Conservation (phyloP, 345 rosid species). For the Aquilaria malaccensis region DNA sequence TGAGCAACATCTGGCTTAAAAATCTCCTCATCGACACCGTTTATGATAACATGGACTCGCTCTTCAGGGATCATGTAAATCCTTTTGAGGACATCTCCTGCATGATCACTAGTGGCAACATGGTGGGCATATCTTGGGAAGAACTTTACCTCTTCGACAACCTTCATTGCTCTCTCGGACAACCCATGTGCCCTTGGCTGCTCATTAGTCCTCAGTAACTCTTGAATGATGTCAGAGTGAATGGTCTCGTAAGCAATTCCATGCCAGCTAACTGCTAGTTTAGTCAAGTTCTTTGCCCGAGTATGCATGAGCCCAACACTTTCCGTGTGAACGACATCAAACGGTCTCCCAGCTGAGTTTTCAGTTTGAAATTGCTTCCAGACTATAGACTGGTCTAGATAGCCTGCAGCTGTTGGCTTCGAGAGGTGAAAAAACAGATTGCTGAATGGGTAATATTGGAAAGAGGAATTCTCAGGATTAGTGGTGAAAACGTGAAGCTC, state of each 20-base stretch:
- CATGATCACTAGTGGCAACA: conserved; percentile 92
- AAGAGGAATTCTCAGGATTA: conserved; percentile 37
- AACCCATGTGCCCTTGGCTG: conserved; percentile 44
- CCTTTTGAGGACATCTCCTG: conserved; percentile 76
- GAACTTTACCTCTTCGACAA: conserved; percentile 81
- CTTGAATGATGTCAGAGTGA: conserved; percentile 87
- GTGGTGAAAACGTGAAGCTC: conserved; percentile 87
- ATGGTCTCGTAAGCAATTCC: conserved; percentile 92
- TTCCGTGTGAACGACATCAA: conserved; percentile 81
- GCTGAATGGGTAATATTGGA: conserved; percentile 37
- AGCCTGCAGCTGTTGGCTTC: conserved; percentile 62
- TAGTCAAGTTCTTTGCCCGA: conserved; percentile 51
- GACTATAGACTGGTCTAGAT: conserved; percentile 61
- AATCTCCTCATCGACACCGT: conserved; percentile 69
- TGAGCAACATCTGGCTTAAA: conserved; percentile 51
- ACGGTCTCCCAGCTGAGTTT: conserved; percentile 63
- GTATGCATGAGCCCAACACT: conserved; percentile 87
- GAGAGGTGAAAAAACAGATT: conserved; percentile 71
- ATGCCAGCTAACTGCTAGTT: conserved; percentile 78
- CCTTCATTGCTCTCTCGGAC: conserved; percentile 49
- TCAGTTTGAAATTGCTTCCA: conserved; percentile 66
- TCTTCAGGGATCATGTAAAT: conserved; percentile 95
- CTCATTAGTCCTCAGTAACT: conserved; percentile 50
- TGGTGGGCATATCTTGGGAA: conserved; percentile 80
- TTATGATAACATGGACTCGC: conserved; percentile 78